Percentiles rank a stretch among this genome's conserved stretches.
These are phyloP conservation scores for Candida vartiovaarae DNA, from an alignment of 805 yeast species.

Conservation along the genomic window DNA sequence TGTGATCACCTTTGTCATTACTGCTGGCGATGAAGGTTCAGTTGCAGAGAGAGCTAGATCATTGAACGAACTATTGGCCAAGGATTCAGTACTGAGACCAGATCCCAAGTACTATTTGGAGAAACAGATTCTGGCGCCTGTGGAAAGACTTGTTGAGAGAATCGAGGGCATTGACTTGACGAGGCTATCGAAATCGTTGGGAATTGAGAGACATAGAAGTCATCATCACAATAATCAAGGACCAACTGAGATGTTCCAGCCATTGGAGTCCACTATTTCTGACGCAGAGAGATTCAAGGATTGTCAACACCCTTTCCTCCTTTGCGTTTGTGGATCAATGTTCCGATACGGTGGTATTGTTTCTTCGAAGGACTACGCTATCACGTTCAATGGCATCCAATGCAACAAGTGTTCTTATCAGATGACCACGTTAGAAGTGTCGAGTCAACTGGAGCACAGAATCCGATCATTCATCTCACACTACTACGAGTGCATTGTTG, in stretches of 20 bases:
- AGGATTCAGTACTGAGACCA: constrained; percentile 45
- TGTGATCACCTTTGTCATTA: constrained; percentile 81
- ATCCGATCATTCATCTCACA: constrained; percentile 62
- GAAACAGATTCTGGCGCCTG: constrained; percentile 85
- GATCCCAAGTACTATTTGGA: constrained; percentile 78
- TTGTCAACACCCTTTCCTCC: constrained; percentile 45
- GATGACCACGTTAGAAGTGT: constrained; percentile 47
- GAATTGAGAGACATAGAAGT: constrained; percentile 58
- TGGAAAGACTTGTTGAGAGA: constrained; percentile 77
- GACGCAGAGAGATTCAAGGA: constrained; percentile 79
- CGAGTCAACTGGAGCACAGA: constrained; percentile 67
- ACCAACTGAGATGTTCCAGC: constrained; percentile 41
- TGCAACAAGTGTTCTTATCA: constrained; percentile 55
- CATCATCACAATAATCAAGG: constrained; percentile 20
- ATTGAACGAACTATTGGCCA: constrained; percentile 59
- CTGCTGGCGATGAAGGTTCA: constrained; percentile 41
- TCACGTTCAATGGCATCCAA: constrained; percentile 62
- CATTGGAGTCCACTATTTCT: constrained; percentile 73
- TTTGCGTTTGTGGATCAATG: constrained; percentile 53
- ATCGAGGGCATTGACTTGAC: constrained; percentile 82
- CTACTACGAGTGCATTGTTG: constrained; percentile 83
- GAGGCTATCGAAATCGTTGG: constrained; percentile 69
- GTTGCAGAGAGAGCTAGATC: constrained; percentile 83
- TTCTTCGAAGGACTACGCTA: constrained; percentile 50
- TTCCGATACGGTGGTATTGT: constrained; percentile 74